Base-by-base conservation (phyloP, 257 asterid genomes). In the Nyctanthes arbortristis region DNA sequence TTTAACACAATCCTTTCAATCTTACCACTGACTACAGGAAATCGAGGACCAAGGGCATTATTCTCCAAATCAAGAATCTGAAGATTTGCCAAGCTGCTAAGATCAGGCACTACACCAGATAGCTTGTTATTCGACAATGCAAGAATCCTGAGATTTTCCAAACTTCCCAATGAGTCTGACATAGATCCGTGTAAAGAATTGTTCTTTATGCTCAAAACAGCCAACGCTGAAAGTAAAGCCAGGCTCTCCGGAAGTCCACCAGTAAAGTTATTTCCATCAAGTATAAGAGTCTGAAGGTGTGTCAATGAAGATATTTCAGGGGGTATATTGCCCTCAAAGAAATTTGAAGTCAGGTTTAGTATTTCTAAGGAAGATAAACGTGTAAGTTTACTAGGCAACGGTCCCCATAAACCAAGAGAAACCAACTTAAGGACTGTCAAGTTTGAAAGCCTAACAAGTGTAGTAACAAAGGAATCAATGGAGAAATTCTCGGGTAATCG, bases 331-430 rank as follows among this genome's bases (percentile, higher is more conserved):
- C 96, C 95, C 35, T 75, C 66, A 10, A 93, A 69, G 89, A 80
- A 88, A 82, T 93, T 93, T n/a, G 91, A 87, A 31, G 94, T 88
- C 66, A 90, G 55, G 77, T 93, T 89, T 2, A 93, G 78, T 81
- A 90, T 90, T 76, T 93, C 98, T 11, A 90, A 72, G 4, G 92
- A 84, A 8, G 87, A 82, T 56, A 90, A 61, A 27, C 77, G 86
- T n/a, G 77, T 64, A 37, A 87, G 61, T 28, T 81, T 74, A 28
- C 68, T 72, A 13, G 97, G 91, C 18, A 93, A 71, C 1, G 75
- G 79, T 7, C 98, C 97, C 93, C 93, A 88, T 66, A 93, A 75
- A 39, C 98, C 98, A 55, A 90, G 82, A 75, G 93, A 93, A 67
- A 87, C 92, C 78, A 90, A 75, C 40, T 73, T 83, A 62, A 93